phyloP scores from a whole-genome alignment of 2,329 filamentous ascomycete genomes.

The Aspergillus fischeri region DNA sequence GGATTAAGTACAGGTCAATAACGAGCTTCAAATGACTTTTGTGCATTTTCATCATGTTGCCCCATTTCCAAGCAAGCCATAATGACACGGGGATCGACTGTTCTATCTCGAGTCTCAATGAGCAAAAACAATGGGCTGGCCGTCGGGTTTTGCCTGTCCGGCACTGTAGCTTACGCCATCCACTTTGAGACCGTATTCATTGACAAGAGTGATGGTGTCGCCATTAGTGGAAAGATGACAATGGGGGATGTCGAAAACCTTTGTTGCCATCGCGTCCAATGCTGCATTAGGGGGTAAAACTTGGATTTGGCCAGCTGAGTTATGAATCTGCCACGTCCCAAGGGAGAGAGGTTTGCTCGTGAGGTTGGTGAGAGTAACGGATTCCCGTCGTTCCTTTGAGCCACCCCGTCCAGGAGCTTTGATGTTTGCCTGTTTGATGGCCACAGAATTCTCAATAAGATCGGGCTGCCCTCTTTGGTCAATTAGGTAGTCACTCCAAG shows the following conservation, averaged over 20 bases:
- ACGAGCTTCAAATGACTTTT: no score
- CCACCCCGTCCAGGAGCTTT: neutral
- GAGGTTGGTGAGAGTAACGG: conserved; percentile 1
- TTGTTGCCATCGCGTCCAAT: neutral
- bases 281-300: neutral
- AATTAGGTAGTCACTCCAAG: conserved; percentile 3
- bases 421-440: conserved; percentile 1
- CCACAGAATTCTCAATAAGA: conserved; percentile 1
- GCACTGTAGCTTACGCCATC: conserved; percentile 7
- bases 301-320: neutral
- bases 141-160: neutral
- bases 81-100: neutral
- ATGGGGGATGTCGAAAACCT: neutral
- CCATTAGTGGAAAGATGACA: conserved; percentile 1
- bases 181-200: conserved; percentile 2
- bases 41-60: no score
- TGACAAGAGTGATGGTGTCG: conserved; percentile 2
- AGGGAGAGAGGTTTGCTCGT: neutral
- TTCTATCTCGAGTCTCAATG: neutral
- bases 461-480: neutral
- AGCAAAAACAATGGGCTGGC: neutral
- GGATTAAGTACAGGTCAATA: no score
- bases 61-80: neutral
- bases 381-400: neutral
- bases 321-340: neutral